Evolutionary conservation across 2,329 filamentous ascomycete genomes (phyloP), one percentile per base, ranked within the genome.

Genomic region (Colletotrichum spinosum): DNA sequence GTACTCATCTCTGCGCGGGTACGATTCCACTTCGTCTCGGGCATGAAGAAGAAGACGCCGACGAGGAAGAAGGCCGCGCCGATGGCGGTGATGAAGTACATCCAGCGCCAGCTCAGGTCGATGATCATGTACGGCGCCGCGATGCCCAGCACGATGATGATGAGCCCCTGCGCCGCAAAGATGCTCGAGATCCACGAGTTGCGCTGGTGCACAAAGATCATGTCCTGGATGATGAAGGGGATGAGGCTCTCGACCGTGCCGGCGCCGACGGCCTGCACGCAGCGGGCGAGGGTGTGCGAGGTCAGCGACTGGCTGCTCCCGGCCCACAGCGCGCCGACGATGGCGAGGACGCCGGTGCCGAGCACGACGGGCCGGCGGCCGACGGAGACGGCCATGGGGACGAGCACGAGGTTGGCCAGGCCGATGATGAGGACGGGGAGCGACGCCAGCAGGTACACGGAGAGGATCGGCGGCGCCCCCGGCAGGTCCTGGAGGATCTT

Each of bases 181-280:
- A 78, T 68, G 2, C 70, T 65, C 3, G 76, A 74, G 42, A 78
- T 72, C 11, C 72, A 76, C 39, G 68, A 67, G 61, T 75, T 76
- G 7, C 77, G 72, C 69, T 79, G 72, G 58, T 79, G 77, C n/a
- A 78, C 71, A 35, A 78, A 78, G 11, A 77, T 72, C 41, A 79
- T 72, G 41, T 79, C 77, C 67, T 79, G 76, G 0, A 78, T 70
- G 39, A 79, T 75, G 15, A 79, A 72, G 3, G 77, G 77, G 5
- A 79, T 72, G 13, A 79, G 60, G 0, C 76, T 75, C 60, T 77
- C 75, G 12, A 76, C 74, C 0, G 75, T 72, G 1, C 76, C 76
- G 0, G 74, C 75, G 1, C 76, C 77, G 4, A 79, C 60, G 0
- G 75, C 77, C 60, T 78, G 72, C 3, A 79, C 53, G 7, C 70